These are phyloP conservation scores for Aphanomyces euteiches DNA, from an alignment of 352 stramenopile genomes.

Conservation along the genomic window DNA sequence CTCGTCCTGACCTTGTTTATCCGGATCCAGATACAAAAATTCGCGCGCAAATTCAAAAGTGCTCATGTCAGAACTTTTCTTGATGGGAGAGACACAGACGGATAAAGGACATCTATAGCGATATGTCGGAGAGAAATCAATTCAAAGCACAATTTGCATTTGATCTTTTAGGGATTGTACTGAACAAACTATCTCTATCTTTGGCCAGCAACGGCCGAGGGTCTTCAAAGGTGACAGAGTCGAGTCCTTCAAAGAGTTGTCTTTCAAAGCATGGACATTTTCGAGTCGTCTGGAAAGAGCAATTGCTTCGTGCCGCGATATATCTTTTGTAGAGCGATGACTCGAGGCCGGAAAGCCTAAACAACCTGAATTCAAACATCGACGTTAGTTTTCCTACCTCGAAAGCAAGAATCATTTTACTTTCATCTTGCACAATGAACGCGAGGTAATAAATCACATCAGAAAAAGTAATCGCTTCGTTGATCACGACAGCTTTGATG, in stretches of 20 bases:
- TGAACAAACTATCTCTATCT: too few relatives aligned
- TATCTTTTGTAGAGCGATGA: slow-evolving; percentile 66
- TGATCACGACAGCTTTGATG: slow-evolving; percentile 70
- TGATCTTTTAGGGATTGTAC: too few relatives aligned
- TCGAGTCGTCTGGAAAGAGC: slow-evolving; percentile 46
- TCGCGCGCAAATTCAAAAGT: too few relatives aligned
- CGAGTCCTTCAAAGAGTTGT: too few relatives aligned
- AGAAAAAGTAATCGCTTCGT: slow-evolving; percentile 75
- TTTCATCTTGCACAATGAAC: slow-evolving; percentile 64
- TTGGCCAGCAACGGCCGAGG: too few relatives aligned
- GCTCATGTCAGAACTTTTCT: too few relatives aligned
- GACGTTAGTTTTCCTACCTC: slow-evolving; percentile 41
- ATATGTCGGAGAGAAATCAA: too few relatives aligned
- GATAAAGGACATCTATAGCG: too few relatives aligned
- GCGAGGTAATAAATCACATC: slow-evolving; percentile 80
- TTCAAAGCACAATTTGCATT: too few relatives aligned
- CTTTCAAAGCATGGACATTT: slow-evolving; percentile 21
- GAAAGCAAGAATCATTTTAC: slow-evolving; percentile 70
- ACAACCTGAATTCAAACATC: neutral
- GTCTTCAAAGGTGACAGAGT: too few relatives aligned
- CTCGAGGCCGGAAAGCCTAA: slow-evolving; percentile 64
- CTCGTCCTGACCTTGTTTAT: neutral
- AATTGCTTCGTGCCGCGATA: slow-evolving; percentile 51
- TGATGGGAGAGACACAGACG: too few relatives aligned
- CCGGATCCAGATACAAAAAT: neutral